A percentile compares a stretch with the other conserved stretches of the same genome.
Conservation (phyloP, 371 early-diverging fungal genomes). For the Polyrhizophydium stewartii region DNA sequence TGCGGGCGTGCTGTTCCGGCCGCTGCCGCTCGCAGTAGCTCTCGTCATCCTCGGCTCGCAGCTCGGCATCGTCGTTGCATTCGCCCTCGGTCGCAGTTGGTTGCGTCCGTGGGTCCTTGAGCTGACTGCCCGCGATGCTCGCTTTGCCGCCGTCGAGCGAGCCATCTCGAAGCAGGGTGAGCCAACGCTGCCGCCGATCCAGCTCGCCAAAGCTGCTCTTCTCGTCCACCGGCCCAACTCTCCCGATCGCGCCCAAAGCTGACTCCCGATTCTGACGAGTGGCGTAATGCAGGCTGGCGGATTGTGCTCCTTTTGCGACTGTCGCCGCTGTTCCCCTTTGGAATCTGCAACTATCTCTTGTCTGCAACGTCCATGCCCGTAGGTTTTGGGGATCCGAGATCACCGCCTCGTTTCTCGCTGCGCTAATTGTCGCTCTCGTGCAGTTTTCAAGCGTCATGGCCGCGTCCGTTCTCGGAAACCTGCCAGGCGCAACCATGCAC, state of each 20-base stretch:
- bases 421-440: too few species aligned
- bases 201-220: too few species aligned
- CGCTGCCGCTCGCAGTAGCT: conserved; percentile 4
- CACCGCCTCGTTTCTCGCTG: too few species aligned
- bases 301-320: conserved; percentile 13
- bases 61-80: conserved; percentile 11
- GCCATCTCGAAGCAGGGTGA: conserved; percentile 9
- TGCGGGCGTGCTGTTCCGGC: conserved; percentile 9
- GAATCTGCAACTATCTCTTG: conserved; percentile 13
- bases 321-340: conserved; percentile 17
- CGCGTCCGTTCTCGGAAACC: conserved; percentile 6
- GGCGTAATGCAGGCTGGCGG: conserved; percentile 8
- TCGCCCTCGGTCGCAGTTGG: conserved; percentile 4
- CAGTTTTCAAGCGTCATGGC: conserved; percentile 3
- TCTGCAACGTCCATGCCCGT: conserved; percentile 3
- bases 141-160: conserved; percentile 13
- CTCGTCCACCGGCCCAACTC: too few species aligned
- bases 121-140: not conserved
- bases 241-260: too few species aligned
- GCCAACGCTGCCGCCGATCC: too few species aligned
- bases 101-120: conserved; percentile 14
- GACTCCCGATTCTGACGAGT: too few species aligned
- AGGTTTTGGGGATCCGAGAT: too few species aligned
- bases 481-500: conserved; percentile 6
- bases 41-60: conserved; percentile 10